Evolutionary conservation across 2,329 filamentous ascomycete genomes (phyloP), one percentile per base, ranked within the genome.

Genomic region (Cercospora berteroae): DNA sequence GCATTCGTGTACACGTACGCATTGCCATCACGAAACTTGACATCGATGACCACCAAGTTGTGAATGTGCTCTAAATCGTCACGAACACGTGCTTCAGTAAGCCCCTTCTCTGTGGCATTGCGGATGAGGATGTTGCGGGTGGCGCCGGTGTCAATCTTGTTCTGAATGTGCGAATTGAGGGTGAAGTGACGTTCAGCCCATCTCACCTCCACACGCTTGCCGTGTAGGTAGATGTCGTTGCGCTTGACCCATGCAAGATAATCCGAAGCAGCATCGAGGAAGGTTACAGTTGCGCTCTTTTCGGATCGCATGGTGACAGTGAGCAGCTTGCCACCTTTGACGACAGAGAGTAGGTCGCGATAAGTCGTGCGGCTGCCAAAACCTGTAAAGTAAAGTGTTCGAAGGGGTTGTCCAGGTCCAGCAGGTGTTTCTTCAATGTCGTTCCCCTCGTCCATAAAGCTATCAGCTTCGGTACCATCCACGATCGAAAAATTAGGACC

Each of bases 41-140:
- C 80, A 52, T 85, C 85, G 73, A 95, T 83, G 10, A 96, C 85
- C 23, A 89, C 82, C 1, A 96, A 83, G 69, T 92, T 91, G 80
- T 94, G 89, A 68, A 96, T 94, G 76, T 96, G 92, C 25, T 93
- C 89, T 42, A 95, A 83, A 73, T 96, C 90, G 4, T 89, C 84
- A 10, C 90, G 87, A 70, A 96, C 87, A 16, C 80, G 79, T 7
- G 86, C 80, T 71, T 89, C 89, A 0, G 88, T 92, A 71, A 91
- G 63, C 80, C 80, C 72, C 82, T 82, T 71, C 13, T 65, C 67
- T 5, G 72, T 69, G 18, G 86, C 86, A 9, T 85, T 84, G 66
- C 86, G 85, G 50, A 96, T 85, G 20, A 94, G 80, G 42, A 96
- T 78, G 73, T 94, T 95, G 67, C 92, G 88, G 50, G 88, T 90